These are phyloP conservation scores for Brettanomyces custersianus DNA, from an alignment of 805 yeast genomes.

Conservation along the genomic window DNA sequence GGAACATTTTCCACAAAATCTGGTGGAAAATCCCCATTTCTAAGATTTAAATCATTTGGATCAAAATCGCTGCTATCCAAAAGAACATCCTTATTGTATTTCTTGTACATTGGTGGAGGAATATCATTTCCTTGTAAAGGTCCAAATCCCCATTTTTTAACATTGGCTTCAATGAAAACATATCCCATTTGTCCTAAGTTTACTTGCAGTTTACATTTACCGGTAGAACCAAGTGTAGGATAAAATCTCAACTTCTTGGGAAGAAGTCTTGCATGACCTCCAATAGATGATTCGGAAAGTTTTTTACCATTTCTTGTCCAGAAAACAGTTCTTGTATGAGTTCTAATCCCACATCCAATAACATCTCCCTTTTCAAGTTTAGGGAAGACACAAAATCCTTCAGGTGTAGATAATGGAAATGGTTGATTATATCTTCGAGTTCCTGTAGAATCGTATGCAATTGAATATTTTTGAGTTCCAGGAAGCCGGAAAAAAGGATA, in stretches of 20 bases:
- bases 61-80: conserved; percentile 53
- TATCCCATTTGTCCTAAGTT: conserved; percentile 89
- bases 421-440: conserved; percentile 74
- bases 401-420: conserved; percentile 33
- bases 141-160: conserved; percentile 94
- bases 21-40: conserved; percentile 44
- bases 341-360: conserved; percentile 83
- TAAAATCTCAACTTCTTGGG: conserved; percentile 63
- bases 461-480: conserved; percentile 78
- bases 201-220: conserved; percentile 75
- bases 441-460: conserved; percentile 85
- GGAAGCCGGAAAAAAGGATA: conserved; percentile 92
- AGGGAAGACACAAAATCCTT: conserved; percentile 49
- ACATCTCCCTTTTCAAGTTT: conserved; percentile 74
- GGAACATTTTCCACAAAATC: conserved; percentile 38
- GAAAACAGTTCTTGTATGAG: conserved; percentile 76
- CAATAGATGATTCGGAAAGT: conserved; percentile 69
- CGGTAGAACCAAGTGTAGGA: conserved; percentile 86
- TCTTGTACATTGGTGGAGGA: conserved; percentile 90
- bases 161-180: conserved; percentile 87
- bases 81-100: conserved; percentile 67
- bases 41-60: conserved; percentile 33
- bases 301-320: conserved; percentile 94
- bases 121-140: conserved; percentile 79
- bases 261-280: conserved; percentile 69